These are phyloP conservation scores for Hypoxylon cercidicola DNA, from an alignment of 495 filamentous ascomycete genomes.

Conservation along the genomic window DNA sequence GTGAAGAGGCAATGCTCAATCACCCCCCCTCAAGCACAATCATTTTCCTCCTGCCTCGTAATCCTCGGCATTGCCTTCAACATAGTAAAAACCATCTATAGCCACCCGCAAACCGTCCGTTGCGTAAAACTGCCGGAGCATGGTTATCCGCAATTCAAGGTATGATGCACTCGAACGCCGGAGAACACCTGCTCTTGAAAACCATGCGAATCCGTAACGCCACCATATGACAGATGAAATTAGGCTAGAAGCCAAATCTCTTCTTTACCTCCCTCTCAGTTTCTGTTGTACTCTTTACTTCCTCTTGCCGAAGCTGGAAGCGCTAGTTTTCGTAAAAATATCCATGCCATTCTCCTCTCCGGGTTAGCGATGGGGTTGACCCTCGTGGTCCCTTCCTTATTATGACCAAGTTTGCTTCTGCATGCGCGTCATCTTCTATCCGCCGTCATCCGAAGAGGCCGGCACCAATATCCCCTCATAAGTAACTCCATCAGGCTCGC, in stretches of 20 bases:
- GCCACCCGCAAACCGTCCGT: conserved; percentile 30
- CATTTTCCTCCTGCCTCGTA: conserved; percentile 16
- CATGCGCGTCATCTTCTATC: background rate
- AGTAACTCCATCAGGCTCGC: conserved; percentile 34
- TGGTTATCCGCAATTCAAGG: conserved; percentile 22
- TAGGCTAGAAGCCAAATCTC: conserved; percentile 21
- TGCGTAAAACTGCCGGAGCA: conserved; percentile 13
- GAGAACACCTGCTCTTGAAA: conserved; percentile 26
- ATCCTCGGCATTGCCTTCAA: conserved; percentile 14
- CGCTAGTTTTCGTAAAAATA: background rate
- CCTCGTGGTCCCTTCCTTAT: background rate
- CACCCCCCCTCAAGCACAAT: background rate
- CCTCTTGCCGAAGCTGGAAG: background rate
- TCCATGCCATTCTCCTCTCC: background rate
- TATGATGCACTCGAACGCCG: conserved; percentile 42
- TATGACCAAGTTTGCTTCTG: background rate
- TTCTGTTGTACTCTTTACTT: background rate
- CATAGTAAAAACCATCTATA: conserved; percentile 34
- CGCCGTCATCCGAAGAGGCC: background rate
- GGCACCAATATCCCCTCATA: background rate
- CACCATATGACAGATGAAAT: conserved; percentile 32
- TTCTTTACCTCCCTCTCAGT: conserved; percentile 8
- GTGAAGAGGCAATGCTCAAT: conserved; percentile 5
- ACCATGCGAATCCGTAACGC: conserved; percentile 45
- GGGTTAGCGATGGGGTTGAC: background rate